phyloP scores from a whole-genome alignment of 2,329 filamentous ascomycete genomes.

The Coniella lustricola region DNA sequence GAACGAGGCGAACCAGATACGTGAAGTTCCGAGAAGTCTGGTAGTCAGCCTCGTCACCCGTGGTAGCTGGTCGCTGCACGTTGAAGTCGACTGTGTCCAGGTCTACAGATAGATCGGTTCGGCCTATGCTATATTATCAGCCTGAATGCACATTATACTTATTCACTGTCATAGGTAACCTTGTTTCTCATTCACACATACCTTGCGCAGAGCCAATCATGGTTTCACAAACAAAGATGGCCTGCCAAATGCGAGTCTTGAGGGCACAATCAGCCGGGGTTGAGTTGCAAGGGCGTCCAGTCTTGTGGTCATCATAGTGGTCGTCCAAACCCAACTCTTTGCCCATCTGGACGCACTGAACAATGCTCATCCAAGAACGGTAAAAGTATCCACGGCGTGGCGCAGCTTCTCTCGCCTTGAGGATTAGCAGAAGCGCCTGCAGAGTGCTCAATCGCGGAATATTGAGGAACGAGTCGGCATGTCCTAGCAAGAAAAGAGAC shows the following conservation, averaged over 20 bases:
- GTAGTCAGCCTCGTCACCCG: slow-evolving; percentile 67
- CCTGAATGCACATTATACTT: neutral
- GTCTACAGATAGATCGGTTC: slow-evolving; percentile 70
- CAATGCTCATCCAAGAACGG: slow-evolving; percentile 92
- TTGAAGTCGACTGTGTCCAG: slow-evolving; percentile 70
- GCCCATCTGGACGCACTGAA: slow-evolving; percentile 86
- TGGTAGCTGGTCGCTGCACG: slow-evolving; percentile 54
- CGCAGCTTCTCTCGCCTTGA: slow-evolving; percentile 87
- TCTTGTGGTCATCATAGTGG: slow-evolving; percentile 71
- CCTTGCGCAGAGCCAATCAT: slow-evolving; percentile 95
- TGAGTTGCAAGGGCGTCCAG: slow-evolving; percentile 63
- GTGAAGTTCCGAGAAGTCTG: slow-evolving; percentile 77
- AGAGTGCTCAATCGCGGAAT: slow-evolving; percentile 84
- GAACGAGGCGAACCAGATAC: slow-evolving; percentile 70
- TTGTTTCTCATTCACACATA: slow-evolving; percentile 28
- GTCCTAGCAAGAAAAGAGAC: slow-evolving; percentile 46
- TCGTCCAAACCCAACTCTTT: slow-evolving; percentile 87
- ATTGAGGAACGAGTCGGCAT: slow-evolving; percentile 91
- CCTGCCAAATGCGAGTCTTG: slow-evolving; percentile 86
- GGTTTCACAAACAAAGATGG: slow-evolving; percentile 74
- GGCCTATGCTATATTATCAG: slow-evolving; percentile 42
- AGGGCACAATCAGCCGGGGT: slow-evolving; percentile 69
- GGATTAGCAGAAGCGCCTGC: slow-evolving; percentile 76
- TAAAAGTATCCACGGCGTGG: slow-evolving; percentile 95
- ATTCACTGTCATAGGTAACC: too few relatives aligned